Conservation (phyloP, 2,329 filamentous ascomycete genomes). For the Fusarium sp. region DNA sequence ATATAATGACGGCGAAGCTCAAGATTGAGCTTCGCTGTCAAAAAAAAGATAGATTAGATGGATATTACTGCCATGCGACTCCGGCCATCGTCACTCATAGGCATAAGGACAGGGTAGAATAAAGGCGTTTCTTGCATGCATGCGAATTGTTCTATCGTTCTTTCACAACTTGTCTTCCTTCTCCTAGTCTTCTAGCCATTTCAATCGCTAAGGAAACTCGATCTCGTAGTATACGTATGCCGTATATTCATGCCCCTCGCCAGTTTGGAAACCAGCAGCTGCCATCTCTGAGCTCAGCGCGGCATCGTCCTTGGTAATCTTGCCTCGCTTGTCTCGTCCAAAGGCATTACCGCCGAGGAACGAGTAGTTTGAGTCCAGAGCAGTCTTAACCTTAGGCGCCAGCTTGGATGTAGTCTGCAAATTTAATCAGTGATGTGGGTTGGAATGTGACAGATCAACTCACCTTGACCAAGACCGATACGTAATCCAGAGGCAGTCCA, state of each 20-base stretch:
- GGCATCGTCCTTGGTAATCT: slow-evolving; percentile 90
- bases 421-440: slow-evolving; percentile 26
- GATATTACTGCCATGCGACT: slow-evolving; percentile 47
- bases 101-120: slow-evolving; percentile 46
- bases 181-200: neutral
- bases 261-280: slow-evolving; percentile 74
- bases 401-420: slow-evolving; percentile 83
- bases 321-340: slow-evolving; percentile 91
- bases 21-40: slow-evolving; percentile 25
- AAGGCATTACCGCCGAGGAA: slow-evolving; percentile 97
- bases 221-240: slow-evolving; percentile 98
- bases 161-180: neutral
- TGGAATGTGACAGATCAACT: slow-evolving; percentile 46
- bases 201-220: slow-evolving; percentile 69
- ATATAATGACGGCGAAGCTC: neutral
- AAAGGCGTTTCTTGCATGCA: slow-evolving; percentile 48
- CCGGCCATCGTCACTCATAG: slow-evolving; percentile 40
- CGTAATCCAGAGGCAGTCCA: slow-evolving; percentile 89
- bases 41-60: slow-evolving; percentile 42
- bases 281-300: slow-evolving; percentile 85
- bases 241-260: slow-evolving; percentile 86
- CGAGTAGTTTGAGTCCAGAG: slow-evolving; percentile 85
- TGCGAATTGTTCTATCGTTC: slow-evolving; percentile 32
- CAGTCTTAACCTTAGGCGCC: slow-evolving; percentile 81
- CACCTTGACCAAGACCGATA: slow-evolving; percentile 87